Base-by-base conservation (phyloP, 371 early-diverging fungal species). In the Catenaria anguillulae region DNA sequence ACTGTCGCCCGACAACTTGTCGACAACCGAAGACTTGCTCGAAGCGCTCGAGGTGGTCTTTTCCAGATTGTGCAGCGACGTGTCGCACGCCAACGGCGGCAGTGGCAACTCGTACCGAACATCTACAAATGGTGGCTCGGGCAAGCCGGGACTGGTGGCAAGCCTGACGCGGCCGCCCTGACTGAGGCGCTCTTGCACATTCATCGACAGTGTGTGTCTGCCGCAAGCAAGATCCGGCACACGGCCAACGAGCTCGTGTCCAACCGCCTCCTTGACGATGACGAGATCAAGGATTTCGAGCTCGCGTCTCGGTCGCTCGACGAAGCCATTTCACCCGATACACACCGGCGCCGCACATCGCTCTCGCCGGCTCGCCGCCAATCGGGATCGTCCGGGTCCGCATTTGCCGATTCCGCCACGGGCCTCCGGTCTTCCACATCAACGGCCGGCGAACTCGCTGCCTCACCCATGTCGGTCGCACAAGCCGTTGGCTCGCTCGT, bases 1-100 rank as follows among this genome's bases (percentile, higher is more conserved):
- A 13, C 29, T 50, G 2, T 24, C 52, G 8, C 15, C 29, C 52
- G 31, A 26, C 8, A 29, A 26, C 10, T 23, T 50, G 21, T 29
- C 52, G 15, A 50, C 52, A 4, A 50, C 52, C 52, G 52, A 50
- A 19, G 52, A 50, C 52, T 12, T 50, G 26, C 52, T 50, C 29
- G 52, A 50, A 29, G 52, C 52, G 52, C 52, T 50, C 31, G 52
- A 50, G 8, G 29, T 19, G 13, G 29, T 50, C 31, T 15, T 50
- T 17, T 50, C 52, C 29, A 19, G 15, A 0, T 31, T 50, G 31
- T 50, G 52, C 52, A 26, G 29, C 8, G 29, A 50, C 52, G 52
- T 29, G 52, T 8, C 4, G 52, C 52, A 50, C 29, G 29, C 26
- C 21, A 26, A 13, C 10, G 29, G 15, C 17, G 40, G 40, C 10